Evolutionary conservation across 2,329 filamentous ascomycete genomes (phyloP).

Genomic region (Sclerotinia minor): DNA sequence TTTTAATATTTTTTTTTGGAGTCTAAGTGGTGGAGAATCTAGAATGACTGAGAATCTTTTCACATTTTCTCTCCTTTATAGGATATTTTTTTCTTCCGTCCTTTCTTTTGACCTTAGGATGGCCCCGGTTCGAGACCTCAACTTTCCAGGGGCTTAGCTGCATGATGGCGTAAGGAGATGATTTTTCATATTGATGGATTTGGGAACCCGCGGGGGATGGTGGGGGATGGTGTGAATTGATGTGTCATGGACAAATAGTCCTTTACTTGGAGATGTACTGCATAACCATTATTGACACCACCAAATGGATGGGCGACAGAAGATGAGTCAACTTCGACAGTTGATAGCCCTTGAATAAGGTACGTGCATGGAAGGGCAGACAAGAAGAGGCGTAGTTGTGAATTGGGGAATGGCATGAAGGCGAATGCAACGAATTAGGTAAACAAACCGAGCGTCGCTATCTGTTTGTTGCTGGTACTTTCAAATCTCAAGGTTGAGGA

Average conservation of each 20-base stretch:
- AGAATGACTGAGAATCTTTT: not conserved
- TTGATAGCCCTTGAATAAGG: not conserved
- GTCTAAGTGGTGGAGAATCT: not conserved
- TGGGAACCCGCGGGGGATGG: not conserved
- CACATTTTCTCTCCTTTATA: not conserved
- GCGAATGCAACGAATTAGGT: not conserved
- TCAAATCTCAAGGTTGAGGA: not conserved
- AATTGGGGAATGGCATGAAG: not conserved
- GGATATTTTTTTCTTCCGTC: not conserved
- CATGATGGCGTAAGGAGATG: conserved; percentile 3
- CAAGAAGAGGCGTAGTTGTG: not conserved
- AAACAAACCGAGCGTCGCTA: not conserved
- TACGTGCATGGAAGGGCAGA: not conserved
- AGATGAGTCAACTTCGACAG: not conserved
- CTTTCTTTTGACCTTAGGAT: not conserved
- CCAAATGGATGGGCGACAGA: not conserved
- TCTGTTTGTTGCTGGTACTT: not conserved
- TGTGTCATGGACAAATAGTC: conserved; percentile 2
- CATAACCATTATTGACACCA: too few species aligned
- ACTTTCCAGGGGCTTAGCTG: conserved; percentile 1
- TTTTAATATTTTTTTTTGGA: too few species aligned
- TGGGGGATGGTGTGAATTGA: not conserved
- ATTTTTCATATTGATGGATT: conserved; percentile 12
- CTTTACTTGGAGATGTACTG: not conserved
- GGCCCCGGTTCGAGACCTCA: not conserved